Percentiles rank a stretch among this genome's conserved stretches.
Conservation (phyloP, 2,329 filamentous ascomycete genomes). For the Mycosphaerelloides madeirae region DNA sequence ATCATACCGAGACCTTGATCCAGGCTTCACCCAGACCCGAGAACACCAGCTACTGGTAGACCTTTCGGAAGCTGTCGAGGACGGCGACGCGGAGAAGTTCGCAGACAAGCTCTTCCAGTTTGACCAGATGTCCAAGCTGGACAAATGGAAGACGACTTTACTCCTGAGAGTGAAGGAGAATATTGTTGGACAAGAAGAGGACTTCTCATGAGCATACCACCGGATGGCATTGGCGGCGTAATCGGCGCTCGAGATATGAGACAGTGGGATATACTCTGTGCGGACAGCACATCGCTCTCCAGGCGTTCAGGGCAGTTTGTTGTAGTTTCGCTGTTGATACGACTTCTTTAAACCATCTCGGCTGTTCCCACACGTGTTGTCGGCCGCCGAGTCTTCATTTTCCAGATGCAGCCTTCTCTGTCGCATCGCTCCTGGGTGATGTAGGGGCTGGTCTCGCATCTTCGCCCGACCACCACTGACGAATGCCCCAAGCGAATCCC, state of each 20-base stretch:
- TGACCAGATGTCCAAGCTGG: constrained; percentile 87
- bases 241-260: not conserved
- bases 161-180: constrained; percentile 76
- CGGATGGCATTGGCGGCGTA: not conserved
- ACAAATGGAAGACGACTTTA: constrained; percentile 94
- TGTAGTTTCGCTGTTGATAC: too few species aligned
- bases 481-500: constrained; percentile 27
- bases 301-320: too few species aligned
- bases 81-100: constrained; percentile 75
- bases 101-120: constrained; percentile 82
- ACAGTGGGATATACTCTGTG: too few species aligned
- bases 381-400: not conserved
- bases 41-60: constrained; percentile 79
- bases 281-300: too few species aligned
- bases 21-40: constrained; percentile 68
- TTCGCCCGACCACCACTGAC: constrained; percentile 16
- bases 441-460: not conserved
- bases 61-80: constrained; percentile 68
- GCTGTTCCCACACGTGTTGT: too few species aligned
- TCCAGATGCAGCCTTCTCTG: not conserved
- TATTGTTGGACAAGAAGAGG: constrained; percentile 67
- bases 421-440: too few species aligned
- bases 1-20: constrained; percentile 74
- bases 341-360: too few species aligned
- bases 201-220: constrained; percentile 53